Base-by-base conservation (phyloP, 768 basidiomycete genomes). In the Amanita subjunquillea region DNA sequence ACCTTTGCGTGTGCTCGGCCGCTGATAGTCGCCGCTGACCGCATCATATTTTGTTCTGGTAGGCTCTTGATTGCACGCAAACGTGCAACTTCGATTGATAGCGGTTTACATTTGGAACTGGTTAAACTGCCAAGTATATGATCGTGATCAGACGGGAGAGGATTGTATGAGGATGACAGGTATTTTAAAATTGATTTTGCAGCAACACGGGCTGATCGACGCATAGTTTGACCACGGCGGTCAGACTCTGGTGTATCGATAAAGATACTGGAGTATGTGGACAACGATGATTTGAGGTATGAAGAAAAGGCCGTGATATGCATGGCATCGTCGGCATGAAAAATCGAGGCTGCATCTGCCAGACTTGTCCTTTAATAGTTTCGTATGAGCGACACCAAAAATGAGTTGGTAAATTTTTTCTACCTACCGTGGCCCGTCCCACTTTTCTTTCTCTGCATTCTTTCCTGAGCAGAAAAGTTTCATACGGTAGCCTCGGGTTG, bases 1-100 rank as follows among this genome's bases (percentile, higher is more conserved):
- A 90, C 92, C 76, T 91, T 87, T 8, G 89, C 79, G 64, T 94
- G 90, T 0, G 89, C 91, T 9, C 76, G 74, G 3, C 79, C 82
- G 61, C 91, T 94, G n/a, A 97, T 85, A 51, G 89, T 85, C 15
- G 89, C 95, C 3, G 94, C 92, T 12, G 67, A 62, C 29, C 82
- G 77, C 93, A 99, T 95, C 42, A 93, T 67, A 13, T 63, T 63
- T 54, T 88, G 76, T 66, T 99, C 96, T 6, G 74, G 72, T 40
- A 71, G 65, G 60, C 89, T 93, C 71, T 99, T 98, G 53, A 94
- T 73, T 12, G 77, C 69, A 6, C 95, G 74, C 51, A 95, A 62
- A 56, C 73, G 76, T 6, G 86, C 85, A 1, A 97, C 70, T 55
- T 87, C 78, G 0, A 79, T 77, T 15, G 82, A 77, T 2, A 97